Conservation (phyloP, 164 flowering plant genomes). For the grape (Vitis vinifera) region ASM3070453v1 NC_081811.1:25812501-25813000, state of each 20-base stretch:
- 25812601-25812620: constrained; percentile 8
- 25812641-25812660: constrained; percentile 12
- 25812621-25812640: constrained; percentile 6
- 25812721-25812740: constrained; percentile 51
- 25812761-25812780: constrained; percentile 46
- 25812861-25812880: constrained; percentile 60
- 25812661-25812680: neutral
- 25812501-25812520: neutral
- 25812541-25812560: constrained; percentile 3
- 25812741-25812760: constrained; percentile 83
- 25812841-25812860: constrained; percentile 70
- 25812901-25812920: constrained; percentile 42
- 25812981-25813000: constrained; percentile 30
- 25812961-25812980: constrained; percentile 39
- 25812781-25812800: constrained; percentile 22
- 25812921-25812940: constrained; percentile 90
- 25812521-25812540: neutral
- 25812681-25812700: neutral
- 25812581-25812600: constrained; percentile 27
- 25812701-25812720: neutral
- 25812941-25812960: constrained; percentile 75
- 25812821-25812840: constrained; percentile 45
- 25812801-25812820: constrained; percentile 33
- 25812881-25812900: constrained; percentile 41
- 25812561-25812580: constrained; percentile 6